Evolutionary conservation across 306 rosid genomes (phyloP).

Genomic region (Glycine latifolia): DNA sequence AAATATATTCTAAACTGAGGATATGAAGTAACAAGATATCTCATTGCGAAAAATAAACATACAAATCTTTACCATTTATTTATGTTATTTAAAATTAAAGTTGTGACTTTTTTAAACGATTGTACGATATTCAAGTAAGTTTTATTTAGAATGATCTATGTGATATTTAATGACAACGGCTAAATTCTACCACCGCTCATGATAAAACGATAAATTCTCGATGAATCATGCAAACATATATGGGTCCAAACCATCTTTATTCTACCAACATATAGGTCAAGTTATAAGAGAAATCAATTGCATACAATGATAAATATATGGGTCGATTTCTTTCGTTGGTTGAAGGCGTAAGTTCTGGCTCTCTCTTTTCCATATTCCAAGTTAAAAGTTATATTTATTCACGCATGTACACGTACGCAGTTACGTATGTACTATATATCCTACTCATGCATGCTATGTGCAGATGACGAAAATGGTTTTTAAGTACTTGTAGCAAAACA

Average conservation of each 20-base stretch:
- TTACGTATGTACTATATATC: not conserved
- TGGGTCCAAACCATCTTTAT: not conserved
- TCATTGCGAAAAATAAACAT: no score
- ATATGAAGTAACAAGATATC: no score
- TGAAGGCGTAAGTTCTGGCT: not conserved
- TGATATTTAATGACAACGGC: not conserved
- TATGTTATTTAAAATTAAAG: no score
- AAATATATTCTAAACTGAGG: no score
- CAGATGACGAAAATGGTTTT: not conserved
- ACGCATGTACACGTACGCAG: not conserved
- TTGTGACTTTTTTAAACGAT: no score
- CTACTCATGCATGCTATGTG: constrained; percentile 2
- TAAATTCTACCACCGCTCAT: not conserved
- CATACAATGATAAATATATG: not conserved
- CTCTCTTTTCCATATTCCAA: not conserved
- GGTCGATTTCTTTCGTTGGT: no score
- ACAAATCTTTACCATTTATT: no score
- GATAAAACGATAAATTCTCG: not conserved
- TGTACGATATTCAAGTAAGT: not conserved
- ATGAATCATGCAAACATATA: not conserved
- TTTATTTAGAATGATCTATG: not conserved
- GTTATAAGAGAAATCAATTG: not conserved
- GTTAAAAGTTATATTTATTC: not conserved
- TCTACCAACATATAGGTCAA: no score
- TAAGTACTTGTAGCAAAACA: not conserved